Base-by-base conservation (phyloP, 1,284 basidiomycete species). In the Hypsizygus ulmarius region DNA sequence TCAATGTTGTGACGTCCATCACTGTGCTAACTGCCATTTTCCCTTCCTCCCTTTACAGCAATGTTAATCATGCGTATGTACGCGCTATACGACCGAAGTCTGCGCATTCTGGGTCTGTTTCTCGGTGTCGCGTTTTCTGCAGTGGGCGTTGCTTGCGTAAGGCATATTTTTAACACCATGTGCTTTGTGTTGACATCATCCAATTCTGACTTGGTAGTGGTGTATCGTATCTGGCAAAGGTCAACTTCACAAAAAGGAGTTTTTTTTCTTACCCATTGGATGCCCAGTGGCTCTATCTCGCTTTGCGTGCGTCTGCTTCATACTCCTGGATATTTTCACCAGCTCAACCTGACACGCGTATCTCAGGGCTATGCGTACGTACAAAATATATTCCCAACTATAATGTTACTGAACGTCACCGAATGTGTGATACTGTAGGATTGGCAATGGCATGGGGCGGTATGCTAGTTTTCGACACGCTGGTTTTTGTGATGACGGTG, bases 401-500 rank as follows among this genome's bases (percentile, higher is more conserved):
- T 9, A 27, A 11, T 8, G 27, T 15, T 19, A 32, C 33, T 4
- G 19, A 10, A 10, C 21, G 15, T 29, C n/a, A n/a, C n/a, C n/a
- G n/a, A n/a, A n/a, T 27, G 14, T 40, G 10, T 34, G 33, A 2
- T 27, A n/a, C n/a, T n/a, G n/a, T n/a, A 72, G 70, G 64, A 9
- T 47, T 66, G 12, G 65, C 60, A 12, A 54, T 53, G 10, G 69
- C 68, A 1, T 73, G 71, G 71, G 53, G 55, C 10, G 67, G 67
- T 19, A 64, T 72, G 62, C 60, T 73, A 2, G 52, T 68, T 9
- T 72, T 72, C 43, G 73, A 75, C 49, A 49, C 62, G 3, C 39
- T 69, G 35, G 64, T 74, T 10, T 72, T 75, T 48, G 55, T 52
- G 3, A 64, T 74, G 57, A 76, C 74, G n/a, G 50, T 74, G 12